Evolutionary conservation across 306 rosid species (phyloP).

Genomic region (Fagus crenata): DNA sequence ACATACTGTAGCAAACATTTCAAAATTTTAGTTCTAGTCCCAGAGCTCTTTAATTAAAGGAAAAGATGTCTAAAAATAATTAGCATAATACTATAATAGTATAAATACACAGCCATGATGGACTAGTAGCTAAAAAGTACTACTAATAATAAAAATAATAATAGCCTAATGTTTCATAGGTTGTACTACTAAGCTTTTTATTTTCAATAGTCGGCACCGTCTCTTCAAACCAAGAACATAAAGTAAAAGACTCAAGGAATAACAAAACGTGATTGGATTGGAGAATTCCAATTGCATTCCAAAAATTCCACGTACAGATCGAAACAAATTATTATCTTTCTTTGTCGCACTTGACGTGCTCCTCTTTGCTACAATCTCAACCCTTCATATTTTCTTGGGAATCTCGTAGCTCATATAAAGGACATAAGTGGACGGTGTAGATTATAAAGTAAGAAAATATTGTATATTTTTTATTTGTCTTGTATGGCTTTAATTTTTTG

Average conservation of each 20-base stretch:
- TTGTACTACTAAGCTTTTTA: neutral
- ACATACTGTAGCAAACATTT: too few relatives aligned
- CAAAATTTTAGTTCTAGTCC: too few relatives aligned
- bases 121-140: too few relatives aligned
- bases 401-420: slow-evolving; percentile 9
- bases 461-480: slow-evolving; percentile 7
- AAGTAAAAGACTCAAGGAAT: too few relatives aligned
- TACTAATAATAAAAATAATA: too few relatives aligned
- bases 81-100: too few relatives aligned
- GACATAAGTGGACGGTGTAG: slow-evolving; percentile 19
- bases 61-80: too few relatives aligned
- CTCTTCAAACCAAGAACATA: slow-evolving; percentile 15
- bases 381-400: slow-evolving; percentile 33
- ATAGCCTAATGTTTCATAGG: neutral
- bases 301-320: slow-evolving; percentile 47
- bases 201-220: slow-evolving; percentile 37
- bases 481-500: slow-evolving; percentile 19
- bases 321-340: slow-evolving; percentile 21
- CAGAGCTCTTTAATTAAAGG: too few relatives aligned
- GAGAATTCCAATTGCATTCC: neutral
- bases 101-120: too few relatives aligned
- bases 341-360: slow-evolving; percentile 43
- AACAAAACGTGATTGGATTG: slow-evolving; percentile 21
- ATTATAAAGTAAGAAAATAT: slow-evolving; percentile 11
- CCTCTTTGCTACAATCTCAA: slow-evolving; percentile 35